These are phyloP conservation scores for Vicia sativa DNA, from an alignment of 306 rosid species.

Conservation along the genomic window DNA sequence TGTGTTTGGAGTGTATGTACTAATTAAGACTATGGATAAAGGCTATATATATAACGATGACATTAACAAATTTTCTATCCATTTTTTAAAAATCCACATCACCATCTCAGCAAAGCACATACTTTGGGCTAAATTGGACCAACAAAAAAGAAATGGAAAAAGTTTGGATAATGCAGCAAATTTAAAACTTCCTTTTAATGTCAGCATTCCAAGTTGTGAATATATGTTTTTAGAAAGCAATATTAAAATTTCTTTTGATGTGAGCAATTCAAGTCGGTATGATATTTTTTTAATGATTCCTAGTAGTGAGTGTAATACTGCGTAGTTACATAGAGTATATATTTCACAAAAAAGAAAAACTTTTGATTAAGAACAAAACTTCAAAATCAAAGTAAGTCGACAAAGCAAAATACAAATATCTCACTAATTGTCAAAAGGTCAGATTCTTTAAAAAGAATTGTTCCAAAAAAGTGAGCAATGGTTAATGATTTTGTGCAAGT, in stretches of 20 bases:
- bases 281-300: neutral
- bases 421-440: no score
- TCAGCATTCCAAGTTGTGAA: constrained; percentile 20
- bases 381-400: no score
- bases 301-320: neutral
- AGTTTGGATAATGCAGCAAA: neutral
- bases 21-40: neutral
- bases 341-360: no score
- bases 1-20: constrained; percentile 34
- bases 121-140: constrained; percentile 2
- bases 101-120: constrained; percentile 37
- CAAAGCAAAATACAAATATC: no score
- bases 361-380: no score
- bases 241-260: neutral
- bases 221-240: neutral
- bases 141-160: neutral
- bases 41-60: constrained; percentile 29
- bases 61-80: neutral
- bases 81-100: neutral
- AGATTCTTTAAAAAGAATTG: no score
- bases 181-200: neutral
- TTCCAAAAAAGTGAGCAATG: no score
- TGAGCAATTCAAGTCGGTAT: neutral
- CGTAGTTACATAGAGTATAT: constrained; percentile 30
- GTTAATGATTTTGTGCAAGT: no score